Evolutionary conservation across 1,284 basidiomycete genomes (phyloP).

Genomic region (Neolentinus lepideus): DNA sequence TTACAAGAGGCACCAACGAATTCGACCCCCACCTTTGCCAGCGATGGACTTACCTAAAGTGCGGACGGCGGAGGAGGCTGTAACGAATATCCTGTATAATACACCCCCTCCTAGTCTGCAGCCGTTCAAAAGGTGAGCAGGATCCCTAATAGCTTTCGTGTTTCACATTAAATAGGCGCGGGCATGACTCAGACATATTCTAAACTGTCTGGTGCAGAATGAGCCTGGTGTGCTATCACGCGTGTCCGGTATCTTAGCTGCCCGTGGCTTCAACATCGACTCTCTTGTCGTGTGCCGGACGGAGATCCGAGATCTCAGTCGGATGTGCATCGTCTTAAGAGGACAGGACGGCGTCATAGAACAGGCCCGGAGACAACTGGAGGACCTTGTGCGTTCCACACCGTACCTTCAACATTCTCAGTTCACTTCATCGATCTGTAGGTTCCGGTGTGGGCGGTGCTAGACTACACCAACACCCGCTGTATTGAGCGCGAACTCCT

Average conservation of each 20-base stretch:
- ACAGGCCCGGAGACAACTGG: constrained; percentile 89
- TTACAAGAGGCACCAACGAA: constrained; percentile 77
- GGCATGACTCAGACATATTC: constrained; percentile 62
- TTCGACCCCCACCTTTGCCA: constrained; percentile 72
- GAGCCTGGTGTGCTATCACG: constrained; percentile 98
- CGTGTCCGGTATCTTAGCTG: constrained; percentile 96
- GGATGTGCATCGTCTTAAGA: constrained; percentile 97
- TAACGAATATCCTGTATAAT: constrained; percentile 94
- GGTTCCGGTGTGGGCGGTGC: constrained; percentile 97
- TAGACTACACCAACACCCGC: constrained; percentile 87
- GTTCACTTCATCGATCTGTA: constrained; percentile 22
- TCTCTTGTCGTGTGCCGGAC: constrained; percentile 98
- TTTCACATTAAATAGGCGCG: constrained; percentile 3
- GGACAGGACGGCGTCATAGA: constrained; percentile 98
- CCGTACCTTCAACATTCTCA: neutral
- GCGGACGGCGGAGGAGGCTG: constrained; percentile 87
- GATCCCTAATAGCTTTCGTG: constrained; percentile 8
- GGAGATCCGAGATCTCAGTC: constrained; percentile 93
- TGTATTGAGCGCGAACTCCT: constrained; percentile 16
- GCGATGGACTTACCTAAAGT: constrained; percentile 66
- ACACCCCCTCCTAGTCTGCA: constrained; percentile 90
- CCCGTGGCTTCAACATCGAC: constrained; percentile 98
- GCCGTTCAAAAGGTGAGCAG: constrained; percentile 85
- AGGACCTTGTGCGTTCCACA: constrained; percentile 82
- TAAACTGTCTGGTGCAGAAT: constrained; percentile 99